Evolutionary conservation across 2,329 filamentous ascomycete genomes (phyloP), one percentile per base, ranked within the genome.

Genomic region (Dothidotthia symphoricarpi): DNA sequence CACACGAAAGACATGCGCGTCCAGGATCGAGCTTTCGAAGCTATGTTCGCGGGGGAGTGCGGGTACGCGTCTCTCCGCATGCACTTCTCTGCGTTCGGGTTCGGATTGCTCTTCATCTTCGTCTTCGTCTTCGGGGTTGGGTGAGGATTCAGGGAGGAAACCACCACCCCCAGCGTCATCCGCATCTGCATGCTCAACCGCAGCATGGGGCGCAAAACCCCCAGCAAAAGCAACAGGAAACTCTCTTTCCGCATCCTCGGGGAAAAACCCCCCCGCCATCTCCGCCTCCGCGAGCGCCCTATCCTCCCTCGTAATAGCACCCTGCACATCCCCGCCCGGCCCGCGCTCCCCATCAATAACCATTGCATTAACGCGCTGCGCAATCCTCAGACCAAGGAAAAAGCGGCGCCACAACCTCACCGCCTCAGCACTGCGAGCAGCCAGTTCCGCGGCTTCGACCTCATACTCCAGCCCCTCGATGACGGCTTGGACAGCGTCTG

Each of bases 401-500:
- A 81, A 77, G 27, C 80, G 77, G 46, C 76, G 77, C 75, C 82
- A 85, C 28, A 79, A 46, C 9, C 68, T 69, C 35, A 84, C 61
- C 15, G 74, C 71, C 51, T 76, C 69, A 2, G 64, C 53, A 19
- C 69, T 75, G 36, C 73, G 69, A 26, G 69, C 64, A 24, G 82
- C 77, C 33, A 81, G 73, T 51, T 85, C 82, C 13, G 77, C 72
- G 55, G 85, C 76, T 14, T 76, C 75, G 45, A 80, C 76, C 45
- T 86, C 73, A 41, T 88, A 78, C 22, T 78, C 74, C 31, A 97
- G 69, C 0, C 81, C 85, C 10, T 72, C 71, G 13, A 95, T 75
- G 0, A 87, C 82, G 4, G 80, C 82, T 40, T 78, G 69, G 0
- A 96, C 75, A 0, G 85, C 89, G 38, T 90, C 86, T 6, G 72